Evolutionary conservation across 305 asterid genomes (phyloP), one percentile per base, ranked within the genome.

Genomic region (Fraxinus nigra): DNA sequence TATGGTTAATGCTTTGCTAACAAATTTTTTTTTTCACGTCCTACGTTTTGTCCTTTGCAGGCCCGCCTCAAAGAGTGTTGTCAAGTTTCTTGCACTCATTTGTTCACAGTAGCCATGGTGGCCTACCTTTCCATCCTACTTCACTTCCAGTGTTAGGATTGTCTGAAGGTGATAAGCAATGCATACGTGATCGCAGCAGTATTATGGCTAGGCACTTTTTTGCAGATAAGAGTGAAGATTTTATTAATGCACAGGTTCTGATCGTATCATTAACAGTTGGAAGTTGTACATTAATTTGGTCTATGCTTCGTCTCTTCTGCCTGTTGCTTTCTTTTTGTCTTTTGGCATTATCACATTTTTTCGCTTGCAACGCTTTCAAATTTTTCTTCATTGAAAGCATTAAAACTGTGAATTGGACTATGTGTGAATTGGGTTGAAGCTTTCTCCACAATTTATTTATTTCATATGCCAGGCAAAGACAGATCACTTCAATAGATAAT

Each of bases 151-250:
- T 87, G 81, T 89, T 97, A 89, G 99, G 99, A 82, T 89, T 97
- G 87, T 97, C 99, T 81, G 95, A 91, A 84, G 94, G 97, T 80
- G 99, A 97, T 81, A 97, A 97, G 85, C 95, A 89, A 85, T 95
- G 99, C 91, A 95, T 95, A 89, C 98, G 97, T 72, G 97, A 97
- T 85, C 98, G 98, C 76, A 95, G 98, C 90, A 93, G 98, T 84
- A 97, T 97, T 79, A 97, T 97, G 99, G 98, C 99, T 81, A 97
- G 98, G 4, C 99, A 97, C 85, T 89, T 97, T 82, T 93, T 93
- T 91, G 99, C 98, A 63, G 99, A 95, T 87, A 95, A 88, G 87
- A 89, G 89, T 74, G 98, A 97, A 86, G 98, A 95, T 51, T 97
- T 95, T 82, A 95, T 97, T 84, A 92, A 92, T 80, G 84, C 92